Evolutionary conservation across 805 yeast genomes (phyloP).

Genomic region (Ogataea trehaloabstinens): DNA sequence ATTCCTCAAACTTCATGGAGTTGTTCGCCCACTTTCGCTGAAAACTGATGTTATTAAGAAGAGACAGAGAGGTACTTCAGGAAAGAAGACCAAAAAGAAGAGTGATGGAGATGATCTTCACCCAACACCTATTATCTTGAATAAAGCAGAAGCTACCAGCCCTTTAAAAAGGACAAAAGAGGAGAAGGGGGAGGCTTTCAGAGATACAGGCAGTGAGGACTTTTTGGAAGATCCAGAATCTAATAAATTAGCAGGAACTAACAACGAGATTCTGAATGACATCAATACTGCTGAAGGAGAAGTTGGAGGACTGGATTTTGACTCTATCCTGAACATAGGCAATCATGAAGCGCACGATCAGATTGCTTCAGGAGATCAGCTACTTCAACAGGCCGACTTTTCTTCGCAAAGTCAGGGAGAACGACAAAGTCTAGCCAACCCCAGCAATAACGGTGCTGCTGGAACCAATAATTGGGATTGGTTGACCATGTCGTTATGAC

Average conservation of each 20-base stretch:
- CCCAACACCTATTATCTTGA: conserved; percentile 40
- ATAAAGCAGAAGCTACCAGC: conserved; percentile 8
- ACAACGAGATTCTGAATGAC: neutral
- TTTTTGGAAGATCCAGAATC: neutral
- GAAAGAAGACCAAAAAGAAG: conserved; percentile 29
- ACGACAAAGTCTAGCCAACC: conserved; percentile 4
- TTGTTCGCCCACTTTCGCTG: conserved; percentile 80
- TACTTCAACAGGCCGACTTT: neutral
- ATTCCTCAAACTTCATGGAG: conserved; percentile 91
- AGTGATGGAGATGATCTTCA: conserved; percentile 49
- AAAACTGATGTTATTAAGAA: conserved; percentile 86
- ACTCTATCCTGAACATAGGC: conserved; percentile 19
- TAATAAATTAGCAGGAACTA: conserved; percentile 1
- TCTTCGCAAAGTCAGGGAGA: neutral
- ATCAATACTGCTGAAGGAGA: conserved; percentile 4
- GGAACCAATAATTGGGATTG: conserved; percentile 41
- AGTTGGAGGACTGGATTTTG: conserved; percentile 20
- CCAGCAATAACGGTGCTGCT: conserved; percentile 9
- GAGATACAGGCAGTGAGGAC: conserved; percentile 6
- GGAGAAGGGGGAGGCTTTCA: conserved; percentile 7
- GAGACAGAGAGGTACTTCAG: conserved; percentile 61
- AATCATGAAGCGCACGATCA: conserved; percentile 9
- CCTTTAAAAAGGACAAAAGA: conserved; percentile 6
- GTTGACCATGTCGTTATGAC: conserved; percentile 40
- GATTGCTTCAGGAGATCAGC: neutral